These are phyloP conservation scores for Colletotrichum tropicale DNA, from an alignment of 2,329 filamentous ascomycete genomes.

Conservation along the genomic window DNA sequence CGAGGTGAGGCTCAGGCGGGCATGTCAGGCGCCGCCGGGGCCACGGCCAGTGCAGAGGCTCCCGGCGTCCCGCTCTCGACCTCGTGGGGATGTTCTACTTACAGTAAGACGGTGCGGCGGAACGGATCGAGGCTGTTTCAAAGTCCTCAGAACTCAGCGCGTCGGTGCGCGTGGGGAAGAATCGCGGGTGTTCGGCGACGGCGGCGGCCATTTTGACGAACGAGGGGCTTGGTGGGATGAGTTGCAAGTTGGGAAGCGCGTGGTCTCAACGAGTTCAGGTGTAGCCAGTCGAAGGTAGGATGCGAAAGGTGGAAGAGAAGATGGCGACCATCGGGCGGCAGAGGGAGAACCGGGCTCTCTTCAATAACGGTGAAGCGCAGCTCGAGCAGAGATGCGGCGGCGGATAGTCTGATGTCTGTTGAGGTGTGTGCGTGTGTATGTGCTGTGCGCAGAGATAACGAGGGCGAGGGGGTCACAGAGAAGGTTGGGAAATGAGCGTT, in stretches of 20 bases:
- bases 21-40: background rate
- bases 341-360: background rate
- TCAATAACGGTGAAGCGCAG: background rate
- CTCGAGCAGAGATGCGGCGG: background rate
- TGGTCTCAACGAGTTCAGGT: background rate
- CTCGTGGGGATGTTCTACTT: conserved; percentile 31
- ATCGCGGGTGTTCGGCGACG: conserved; percentile 7
- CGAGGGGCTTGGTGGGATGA: background rate
- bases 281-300: background rate
- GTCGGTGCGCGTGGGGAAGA: conserved; percentile 24
- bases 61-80: background rate
- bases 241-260: background rate
- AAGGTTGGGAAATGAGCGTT: background rate
- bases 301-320: background rate
- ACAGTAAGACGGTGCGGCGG: conserved; percentile 72
- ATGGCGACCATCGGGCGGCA: background rate
- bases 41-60: background rate
- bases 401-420: background rate
- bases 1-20: background rate
- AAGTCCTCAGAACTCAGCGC: conserved; percentile 57
- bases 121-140: conserved; percentile 70
- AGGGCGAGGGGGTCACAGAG: background rate
- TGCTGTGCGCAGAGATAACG: background rate
- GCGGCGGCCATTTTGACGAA: conserved; percentile 6
- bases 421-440: background rate